These are phyloP conservation scores for Elymus sibiricus DNA, from an alignment of 176 grass and related monocot species.

Conservation along the genomic window DNA sequence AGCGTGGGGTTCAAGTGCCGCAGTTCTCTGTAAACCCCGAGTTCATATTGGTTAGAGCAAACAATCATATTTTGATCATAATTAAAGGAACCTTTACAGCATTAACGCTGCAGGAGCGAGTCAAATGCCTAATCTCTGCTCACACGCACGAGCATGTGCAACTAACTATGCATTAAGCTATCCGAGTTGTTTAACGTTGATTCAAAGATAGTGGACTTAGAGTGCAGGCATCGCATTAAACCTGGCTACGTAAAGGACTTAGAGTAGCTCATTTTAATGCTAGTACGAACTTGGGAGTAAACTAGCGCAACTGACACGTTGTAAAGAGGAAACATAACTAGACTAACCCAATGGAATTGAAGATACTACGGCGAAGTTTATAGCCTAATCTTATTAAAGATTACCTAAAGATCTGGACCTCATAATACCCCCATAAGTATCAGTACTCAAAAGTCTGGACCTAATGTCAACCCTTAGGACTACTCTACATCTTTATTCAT, in stretches of 20 bases:
- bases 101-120: conserved; percentile 36
- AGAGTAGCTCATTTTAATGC: conserved; percentile 35
- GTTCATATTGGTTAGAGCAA: conserved; percentile 23
- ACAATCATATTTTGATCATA: conserved; percentile 31
- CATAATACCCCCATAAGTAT: conserved; percentile 14
- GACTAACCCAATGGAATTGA: conserved; percentile 17
- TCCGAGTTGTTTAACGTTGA: conserved; percentile 22
- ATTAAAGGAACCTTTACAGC: conserved; percentile 29
- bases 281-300: conserved; percentile 30
- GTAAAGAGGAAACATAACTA: conserved; percentile 27
- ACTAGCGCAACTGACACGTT: conserved; percentile 41
- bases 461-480: conserved; percentile 46
- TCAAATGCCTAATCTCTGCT: conserved; percentile 30
- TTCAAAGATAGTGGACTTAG: conserved; percentile 43
- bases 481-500: conserved; percentile 36
- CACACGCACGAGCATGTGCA: conserved; percentile 42
- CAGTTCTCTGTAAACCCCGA: neutral
- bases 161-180: conserved; percentile 37
- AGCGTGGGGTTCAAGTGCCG: conserved; percentile 22
- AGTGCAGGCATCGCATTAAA: conserved; percentile 56
- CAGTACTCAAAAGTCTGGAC: neutral
- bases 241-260: neutral
- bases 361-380: conserved; percentile 18
- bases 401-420: conserved; percentile 2
- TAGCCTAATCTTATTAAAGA: conserved; percentile 21